phyloP scores from a whole-genome alignment of 2,329 filamentous ascomycete genomes.

The Fusarium albidum region DNA sequence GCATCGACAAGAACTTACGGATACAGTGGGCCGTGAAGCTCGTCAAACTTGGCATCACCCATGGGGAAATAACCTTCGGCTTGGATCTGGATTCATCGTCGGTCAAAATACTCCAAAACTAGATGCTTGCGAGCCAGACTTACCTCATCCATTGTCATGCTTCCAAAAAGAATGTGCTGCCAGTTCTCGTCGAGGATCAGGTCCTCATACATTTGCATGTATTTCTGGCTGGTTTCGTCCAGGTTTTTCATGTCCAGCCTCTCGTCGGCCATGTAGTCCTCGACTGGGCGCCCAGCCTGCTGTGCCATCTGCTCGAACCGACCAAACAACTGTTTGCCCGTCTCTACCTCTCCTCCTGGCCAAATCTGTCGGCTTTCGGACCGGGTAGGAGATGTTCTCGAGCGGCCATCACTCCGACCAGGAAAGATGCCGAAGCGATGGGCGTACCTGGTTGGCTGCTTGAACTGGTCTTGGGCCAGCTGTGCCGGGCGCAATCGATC shows the following conservation, averaged over 20 bases:
- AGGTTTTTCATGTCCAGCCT: constrained; percentile 15
- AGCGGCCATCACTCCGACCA: constrained; percentile 41
- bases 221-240: constrained; percentile 24
- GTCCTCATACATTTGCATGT: constrained; percentile 35
- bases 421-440: constrained; percentile 42
- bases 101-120: constrained; percentile 1
- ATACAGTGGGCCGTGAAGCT: constrained; percentile 35
- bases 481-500: constrained; percentile 38
- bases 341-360: constrained; percentile 5
- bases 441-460: constrained; percentile 40
- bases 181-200: constrained; percentile 43
- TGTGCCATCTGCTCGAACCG: constrained; percentile 26
- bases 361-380: constrained; percentile 25
- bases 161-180: constrained; percentile 42
- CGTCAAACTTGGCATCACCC: constrained; percentile 1
- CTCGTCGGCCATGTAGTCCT: constrained; percentile 32
- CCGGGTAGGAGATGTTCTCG: constrained; percentile 42
- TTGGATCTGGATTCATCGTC: constrained; percentile 27
- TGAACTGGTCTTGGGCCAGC: constrained; percentile 29
- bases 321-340: constrained; percentile 35
- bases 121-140: neutral
- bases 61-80: constrained; percentile 37
- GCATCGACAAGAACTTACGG: constrained; percentile 21
- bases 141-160: constrained; percentile 44
- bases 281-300: constrained; percentile 13